A percentile compares a stretch with the other conserved stretches of the same genome.
phyloP scores from a whole-genome alignment of 1,139 yeast genomes.

The Scheffersomyces lignicola region DNA sequence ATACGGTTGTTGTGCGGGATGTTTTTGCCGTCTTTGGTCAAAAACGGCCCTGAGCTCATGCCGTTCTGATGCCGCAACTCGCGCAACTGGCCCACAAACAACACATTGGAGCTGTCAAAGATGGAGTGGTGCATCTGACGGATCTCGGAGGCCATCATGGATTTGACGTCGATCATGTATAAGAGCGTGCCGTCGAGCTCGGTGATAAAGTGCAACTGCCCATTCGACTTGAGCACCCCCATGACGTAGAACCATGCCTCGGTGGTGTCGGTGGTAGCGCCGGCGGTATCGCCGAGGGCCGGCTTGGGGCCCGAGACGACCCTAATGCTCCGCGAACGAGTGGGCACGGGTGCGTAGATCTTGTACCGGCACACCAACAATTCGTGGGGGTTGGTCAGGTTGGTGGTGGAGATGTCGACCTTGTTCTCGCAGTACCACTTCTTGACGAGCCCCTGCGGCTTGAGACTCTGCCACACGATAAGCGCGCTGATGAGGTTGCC shows the following conservation, averaged over 20 bases:
- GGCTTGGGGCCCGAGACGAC: conserved; percentile 46
- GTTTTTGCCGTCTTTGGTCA: conserved; percentile 35
- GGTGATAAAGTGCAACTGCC: conserved; percentile 59
- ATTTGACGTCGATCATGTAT: conserved; percentile 59
- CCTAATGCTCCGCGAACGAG: conserved; percentile 42
- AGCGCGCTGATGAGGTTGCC: conserved; percentile 51
- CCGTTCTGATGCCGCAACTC: conserved; percentile 50
- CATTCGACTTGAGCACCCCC: conserved; percentile 71
- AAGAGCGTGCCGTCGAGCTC: conserved; percentile 70
- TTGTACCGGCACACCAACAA: conserved; percentile 65
- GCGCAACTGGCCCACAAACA: conserved; percentile 58
- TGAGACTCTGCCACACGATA: conserved; percentile 64
- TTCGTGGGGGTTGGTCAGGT: conserved; percentile 34
- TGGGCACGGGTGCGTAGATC: conserved; percentile 60
- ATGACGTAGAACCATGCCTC: conserved; percentile 78
- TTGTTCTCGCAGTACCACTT: conserved; percentile 54
- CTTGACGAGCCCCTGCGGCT: conserved; percentile 56
- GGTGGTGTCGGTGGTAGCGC: conserved; percentile 20
- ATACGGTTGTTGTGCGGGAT: conserved; percentile 42
- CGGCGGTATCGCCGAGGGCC: conserved; percentile 25
- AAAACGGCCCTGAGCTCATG: conserved; percentile 30
- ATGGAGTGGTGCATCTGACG: conserved; percentile 69
- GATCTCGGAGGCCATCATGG: conserved; percentile 63
- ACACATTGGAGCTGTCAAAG: conserved; percentile 57
- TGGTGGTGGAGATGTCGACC: conserved; percentile 23